These are phyloP conservation scores for Starmerella sp. DNA, from an alignment of 805 yeast species.

Conservation along the genomic window DNA sequence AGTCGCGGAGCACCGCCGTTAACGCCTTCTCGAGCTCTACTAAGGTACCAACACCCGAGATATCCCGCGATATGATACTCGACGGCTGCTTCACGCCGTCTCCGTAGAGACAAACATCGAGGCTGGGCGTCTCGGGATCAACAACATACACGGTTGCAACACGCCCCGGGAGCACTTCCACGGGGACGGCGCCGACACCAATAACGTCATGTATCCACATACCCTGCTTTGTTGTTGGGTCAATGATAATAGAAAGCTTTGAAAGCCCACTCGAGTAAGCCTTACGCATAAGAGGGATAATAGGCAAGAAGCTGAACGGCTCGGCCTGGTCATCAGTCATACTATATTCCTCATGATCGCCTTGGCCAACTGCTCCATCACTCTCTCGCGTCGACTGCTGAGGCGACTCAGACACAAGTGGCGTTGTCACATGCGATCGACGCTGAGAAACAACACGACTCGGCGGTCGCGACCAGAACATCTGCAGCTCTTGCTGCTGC, in stretches of 20 bases:
- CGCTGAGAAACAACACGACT: slow-evolving; percentile 5
- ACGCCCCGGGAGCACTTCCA: neutral
- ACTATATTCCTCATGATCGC: neutral
- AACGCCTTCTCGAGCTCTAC: neutral
- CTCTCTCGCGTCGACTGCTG: neutral
- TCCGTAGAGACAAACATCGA: neutral
- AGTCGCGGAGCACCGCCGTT: neutral
- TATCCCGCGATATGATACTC: neutral
- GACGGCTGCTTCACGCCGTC: neutral
- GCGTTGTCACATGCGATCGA: neutral
- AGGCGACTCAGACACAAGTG: neutral
- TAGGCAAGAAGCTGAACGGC: slow-evolving; percentile 1
- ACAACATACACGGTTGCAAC: neutral
- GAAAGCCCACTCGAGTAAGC: neutral
- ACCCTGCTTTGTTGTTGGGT: neutral
- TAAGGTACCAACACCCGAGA: neutral
- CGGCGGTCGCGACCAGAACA: neutral
- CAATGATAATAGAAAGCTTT: neutral
- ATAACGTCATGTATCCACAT: neutral
- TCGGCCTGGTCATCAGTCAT: neutral
- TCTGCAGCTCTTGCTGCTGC: slow-evolving; percentile 3
- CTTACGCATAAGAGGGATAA: neutral
- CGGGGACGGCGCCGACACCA: neutral
- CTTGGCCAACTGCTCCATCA: neutral
- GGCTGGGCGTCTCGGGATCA: neutral